Evolutionary conservation across 2,329 filamentous ascomycete species (phyloP).

Genomic region (Acrodontium crateriforme): DNA sequence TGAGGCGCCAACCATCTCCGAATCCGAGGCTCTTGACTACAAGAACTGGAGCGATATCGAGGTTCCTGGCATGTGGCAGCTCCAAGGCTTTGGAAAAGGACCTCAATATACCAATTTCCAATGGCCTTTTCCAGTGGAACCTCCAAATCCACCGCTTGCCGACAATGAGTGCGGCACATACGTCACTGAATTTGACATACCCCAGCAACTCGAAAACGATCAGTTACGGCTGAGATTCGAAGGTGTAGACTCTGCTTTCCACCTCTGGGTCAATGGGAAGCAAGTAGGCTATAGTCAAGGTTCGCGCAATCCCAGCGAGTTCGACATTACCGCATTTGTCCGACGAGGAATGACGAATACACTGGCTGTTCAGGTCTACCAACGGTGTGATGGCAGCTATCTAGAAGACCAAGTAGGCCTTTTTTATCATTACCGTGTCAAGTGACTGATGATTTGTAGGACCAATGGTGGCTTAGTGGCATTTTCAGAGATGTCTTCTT

Average conservation of each 20-base stretch:
- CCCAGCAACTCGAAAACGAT: constrained; percentile 27
- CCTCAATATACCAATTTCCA: constrained; percentile 58
- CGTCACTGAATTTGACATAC: constrained; percentile 41
- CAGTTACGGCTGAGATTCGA: constrained; percentile 55
- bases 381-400: constrained; percentile 55
- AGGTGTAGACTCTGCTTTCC: constrained; percentile 58
- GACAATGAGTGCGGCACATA: constrained; percentile 55
- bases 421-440: neutral
- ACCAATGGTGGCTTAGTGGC: constrained; percentile 18
- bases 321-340: constrained; percentile 47
- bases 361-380: constrained; percentile 52
- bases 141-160: constrained; percentile 43
- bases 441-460: constrained; percentile 19
- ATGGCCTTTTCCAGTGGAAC: constrained; percentile 41
- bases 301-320: constrained; percentile 54
- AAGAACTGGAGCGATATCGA: constrained; percentile 37
- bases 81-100: constrained; percentile 48
- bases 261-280: constrained; percentile 52
- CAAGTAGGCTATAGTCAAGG: constrained; percentile 56
- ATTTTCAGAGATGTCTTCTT: constrained; percentile 57
- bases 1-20: constrained; percentile 24
- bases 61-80: constrained; percentile 54
- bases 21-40: constrained; percentile 19
- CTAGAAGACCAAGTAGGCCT: constrained; percentile 40
- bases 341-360: constrained; percentile 35